Percentiles rank a stretch among this genome's conserved stretches.
phyloP scores from a whole-genome alignment of 2,329 filamentous ascomycete genomes.

The Pseudogymnoascus sp. region DNA sequence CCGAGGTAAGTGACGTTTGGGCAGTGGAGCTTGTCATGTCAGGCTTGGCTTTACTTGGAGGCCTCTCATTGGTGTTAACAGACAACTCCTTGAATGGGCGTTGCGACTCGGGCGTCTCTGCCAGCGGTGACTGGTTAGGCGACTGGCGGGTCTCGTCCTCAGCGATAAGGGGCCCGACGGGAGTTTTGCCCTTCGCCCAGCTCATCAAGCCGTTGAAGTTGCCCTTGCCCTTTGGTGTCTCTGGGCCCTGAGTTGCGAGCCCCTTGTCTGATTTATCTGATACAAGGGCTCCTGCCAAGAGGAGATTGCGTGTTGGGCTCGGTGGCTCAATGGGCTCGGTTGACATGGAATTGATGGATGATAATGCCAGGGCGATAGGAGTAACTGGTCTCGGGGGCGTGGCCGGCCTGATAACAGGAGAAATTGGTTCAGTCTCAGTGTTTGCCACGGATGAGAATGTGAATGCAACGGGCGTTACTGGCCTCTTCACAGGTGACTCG shows the following conservation, averaged over 20 bases:
- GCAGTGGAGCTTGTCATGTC: constrained; percentile 62
- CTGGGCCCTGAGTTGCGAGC: constrained; percentile 29
- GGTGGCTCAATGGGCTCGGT: constrained; percentile 25
- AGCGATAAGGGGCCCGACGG: constrained; percentile 44
- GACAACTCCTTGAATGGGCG: constrained; percentile 56
- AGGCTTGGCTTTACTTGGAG: constrained; percentile 33
- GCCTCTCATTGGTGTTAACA: constrained; percentile 43
- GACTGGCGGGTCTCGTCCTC: constrained; percentile 59
- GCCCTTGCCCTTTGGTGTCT: constrained; percentile 33
- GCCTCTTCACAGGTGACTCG: constrained; percentile 21
- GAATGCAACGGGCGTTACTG: constrained; percentile 20
- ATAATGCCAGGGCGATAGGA: constrained; percentile 23
- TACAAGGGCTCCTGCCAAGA: constrained; percentile 37
- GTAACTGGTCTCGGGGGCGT: constrained; percentile 15
- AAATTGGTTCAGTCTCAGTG: constrained; percentile 38
- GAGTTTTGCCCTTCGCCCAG: constrained; percentile 37
- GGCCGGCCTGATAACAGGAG: constrained; percentile 20
- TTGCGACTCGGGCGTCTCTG: constrained; percentile 48
- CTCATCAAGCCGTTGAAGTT: constrained; percentile 37
- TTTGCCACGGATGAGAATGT: constrained; percentile 35
- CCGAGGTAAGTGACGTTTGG: constrained; percentile 77
- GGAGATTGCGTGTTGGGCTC: constrained; percentile 25
- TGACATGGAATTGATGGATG: constrained; percentile 23
- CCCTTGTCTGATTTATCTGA: constrained; percentile 33
- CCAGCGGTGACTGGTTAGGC: constrained; percentile 37